Evolutionary conservation across 805 yeast species (phyloP).

Genomic region (Candida oleophila): DNA sequence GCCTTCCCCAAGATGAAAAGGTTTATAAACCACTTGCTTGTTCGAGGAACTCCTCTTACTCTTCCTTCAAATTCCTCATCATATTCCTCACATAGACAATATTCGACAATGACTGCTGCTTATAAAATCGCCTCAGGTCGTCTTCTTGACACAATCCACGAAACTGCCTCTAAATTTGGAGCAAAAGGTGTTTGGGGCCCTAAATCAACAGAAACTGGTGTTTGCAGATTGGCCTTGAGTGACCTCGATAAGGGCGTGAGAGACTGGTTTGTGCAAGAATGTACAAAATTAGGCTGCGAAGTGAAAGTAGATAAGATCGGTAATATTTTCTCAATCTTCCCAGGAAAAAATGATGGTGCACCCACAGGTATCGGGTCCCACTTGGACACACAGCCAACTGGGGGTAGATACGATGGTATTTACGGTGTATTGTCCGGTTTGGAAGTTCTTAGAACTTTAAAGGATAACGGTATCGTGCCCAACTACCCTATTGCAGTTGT

Average conservation of each 20-base stretch:
- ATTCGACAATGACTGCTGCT: neutral
- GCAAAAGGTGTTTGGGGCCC: slow-evolving; percentile 65
- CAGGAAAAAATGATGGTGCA: slow-evolving; percentile 46
- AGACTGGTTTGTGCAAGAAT: slow-evolving; percentile 62
- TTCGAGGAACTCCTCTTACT: too few species aligned
- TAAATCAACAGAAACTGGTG: slow-evolving; percentile 59
- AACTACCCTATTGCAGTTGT: slow-evolving; percentile 64
- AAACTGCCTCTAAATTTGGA: slow-evolving; percentile 57
- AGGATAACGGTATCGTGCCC: slow-evolving; percentile 58
- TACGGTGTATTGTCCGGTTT: slow-evolving; percentile 67
- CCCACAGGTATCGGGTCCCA: slow-evolving; percentile 76
- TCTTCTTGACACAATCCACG: slow-evolving; percentile 57
- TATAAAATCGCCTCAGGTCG: slow-evolving; percentile 27
- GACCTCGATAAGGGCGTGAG: slow-evolving; percentile 63
- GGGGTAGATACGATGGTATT: slow-evolving; percentile 76
- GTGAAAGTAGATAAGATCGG: slow-evolving; percentile 66
- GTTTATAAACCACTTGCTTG: too few species aligned
- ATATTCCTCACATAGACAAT: neutral
- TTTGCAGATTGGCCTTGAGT: slow-evolving; percentile 60
- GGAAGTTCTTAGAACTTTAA: slow-evolving; percentile 64
- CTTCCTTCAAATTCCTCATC: too few species aligned
- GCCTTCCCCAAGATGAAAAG: neutral
- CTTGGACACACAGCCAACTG: slow-evolving; percentile 76
- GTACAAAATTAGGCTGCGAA: slow-evolving; percentile 52
- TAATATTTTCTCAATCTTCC: slow-evolving; percentile 63